phyloP scores from a whole-genome alignment of 2,329 filamentous ascomycete genomes.

The Monosporascus sp. region DNA sequence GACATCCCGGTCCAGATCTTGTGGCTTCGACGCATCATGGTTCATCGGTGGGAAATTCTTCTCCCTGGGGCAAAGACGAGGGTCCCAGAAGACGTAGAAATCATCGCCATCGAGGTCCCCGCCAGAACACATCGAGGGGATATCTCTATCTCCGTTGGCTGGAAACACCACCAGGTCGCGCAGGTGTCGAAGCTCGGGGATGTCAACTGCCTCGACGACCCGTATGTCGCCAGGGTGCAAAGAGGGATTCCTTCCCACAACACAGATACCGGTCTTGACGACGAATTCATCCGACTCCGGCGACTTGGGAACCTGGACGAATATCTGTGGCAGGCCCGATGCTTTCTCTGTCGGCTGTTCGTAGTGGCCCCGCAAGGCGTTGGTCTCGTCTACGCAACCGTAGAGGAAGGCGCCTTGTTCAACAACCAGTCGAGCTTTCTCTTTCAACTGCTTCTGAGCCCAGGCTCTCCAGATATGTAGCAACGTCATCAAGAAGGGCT shows the following conservation, averaged over 20 bases:
- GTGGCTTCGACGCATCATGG: slow-evolving; percentile 56
- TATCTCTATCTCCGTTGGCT: slow-evolving; percentile 71
- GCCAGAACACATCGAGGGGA: slow-evolving; percentile 92
- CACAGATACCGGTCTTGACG: slow-evolving; percentile 69
- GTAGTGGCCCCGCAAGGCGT: slow-evolving; percentile 65
- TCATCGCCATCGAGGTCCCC: slow-evolving; percentile 96
- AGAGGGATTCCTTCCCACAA: slow-evolving; percentile 88
- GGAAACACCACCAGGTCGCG: slow-evolving; percentile 86
- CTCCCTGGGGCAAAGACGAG: slow-evolving; percentile 59
- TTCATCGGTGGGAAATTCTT: slow-evolving; percentile 78
- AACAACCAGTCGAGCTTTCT: slow-evolving; percentile 82
- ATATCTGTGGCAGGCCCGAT: slow-evolving; percentile 72
- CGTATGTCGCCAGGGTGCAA: slow-evolving; percentile 89
- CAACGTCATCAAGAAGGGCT: slow-evolving; percentile 78
- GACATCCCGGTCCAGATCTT: slow-evolving; percentile 55
- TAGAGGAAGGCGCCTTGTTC: slow-evolving; percentile 82
- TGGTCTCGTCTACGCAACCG: slow-evolving; percentile 83
- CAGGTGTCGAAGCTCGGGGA: slow-evolving; percentile 66
- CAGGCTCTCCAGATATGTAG: slow-evolving; percentile 82
- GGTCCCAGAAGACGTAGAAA: slow-evolving; percentile 90
- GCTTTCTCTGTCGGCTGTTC: slow-evolving; percentile 36
- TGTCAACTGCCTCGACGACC: slow-evolving; percentile 77
- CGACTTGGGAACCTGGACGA: slow-evolving; percentile 69
- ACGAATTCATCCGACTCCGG: slow-evolving; percentile 49
- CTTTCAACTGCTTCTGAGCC: slow-evolving; percentile 84